Conservation (phyloP, 345 rosid species). For the Hirschfeldia incana region DNA sequence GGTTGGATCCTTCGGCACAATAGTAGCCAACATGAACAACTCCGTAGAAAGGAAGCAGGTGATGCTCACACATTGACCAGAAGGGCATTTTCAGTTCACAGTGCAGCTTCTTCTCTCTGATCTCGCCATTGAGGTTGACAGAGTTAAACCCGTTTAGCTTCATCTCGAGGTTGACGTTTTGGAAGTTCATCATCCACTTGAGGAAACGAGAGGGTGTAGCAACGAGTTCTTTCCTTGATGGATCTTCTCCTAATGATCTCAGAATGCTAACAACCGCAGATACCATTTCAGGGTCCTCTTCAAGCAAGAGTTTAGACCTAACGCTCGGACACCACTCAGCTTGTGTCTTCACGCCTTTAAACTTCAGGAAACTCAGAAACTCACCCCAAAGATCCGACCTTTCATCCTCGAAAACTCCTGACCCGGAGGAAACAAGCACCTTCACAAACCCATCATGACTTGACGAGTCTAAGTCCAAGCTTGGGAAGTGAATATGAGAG, state of each 20-base stretch:
- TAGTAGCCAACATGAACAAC: slow-evolving; percentile 85
- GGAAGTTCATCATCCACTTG: slow-evolving; percentile 86
- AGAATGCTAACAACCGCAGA: slow-evolving; percentile 70
- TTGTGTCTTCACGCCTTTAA: slow-evolving; percentile 53
- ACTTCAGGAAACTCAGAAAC: slow-evolving; percentile 60
- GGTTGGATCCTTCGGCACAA: slow-evolving; percentile 41
- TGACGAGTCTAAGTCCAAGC: slow-evolving; percentile 44
- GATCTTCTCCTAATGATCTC: slow-evolving; percentile 82
- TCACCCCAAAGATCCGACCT: slow-evolving; percentile 67
- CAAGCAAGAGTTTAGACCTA: slow-evolving; percentile 41
- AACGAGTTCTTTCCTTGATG: slow-evolving; percentile 74
- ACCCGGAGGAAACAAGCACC: slow-evolving; percentile 56
- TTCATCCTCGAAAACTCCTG: slow-evolving; percentile 73
- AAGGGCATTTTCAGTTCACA: slow-evolving; percentile 71
- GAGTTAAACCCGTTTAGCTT: slow-evolving; percentile 53
- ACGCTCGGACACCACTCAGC: slow-evolving; percentile 72
- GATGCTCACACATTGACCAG: slow-evolving; percentile 98
- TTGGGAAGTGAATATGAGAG: slow-evolving; percentile 75
- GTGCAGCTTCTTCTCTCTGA: slow-evolving; percentile 41
- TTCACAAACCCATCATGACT: slow-evolving; percentile 60
- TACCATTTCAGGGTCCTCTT: slow-evolving; percentile 56
- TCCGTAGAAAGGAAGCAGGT: slow-evolving; percentile 93
- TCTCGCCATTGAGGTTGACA: slow-evolving; percentile 45
- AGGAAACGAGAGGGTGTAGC: slow-evolving; percentile 76
- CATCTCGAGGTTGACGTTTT: slow-evolving; percentile 61